These are phyloP conservation scores for Monascus purpureus DNA, from an alignment of 495 filamentous ascomycete species.

Conservation along the genomic window DNA sequence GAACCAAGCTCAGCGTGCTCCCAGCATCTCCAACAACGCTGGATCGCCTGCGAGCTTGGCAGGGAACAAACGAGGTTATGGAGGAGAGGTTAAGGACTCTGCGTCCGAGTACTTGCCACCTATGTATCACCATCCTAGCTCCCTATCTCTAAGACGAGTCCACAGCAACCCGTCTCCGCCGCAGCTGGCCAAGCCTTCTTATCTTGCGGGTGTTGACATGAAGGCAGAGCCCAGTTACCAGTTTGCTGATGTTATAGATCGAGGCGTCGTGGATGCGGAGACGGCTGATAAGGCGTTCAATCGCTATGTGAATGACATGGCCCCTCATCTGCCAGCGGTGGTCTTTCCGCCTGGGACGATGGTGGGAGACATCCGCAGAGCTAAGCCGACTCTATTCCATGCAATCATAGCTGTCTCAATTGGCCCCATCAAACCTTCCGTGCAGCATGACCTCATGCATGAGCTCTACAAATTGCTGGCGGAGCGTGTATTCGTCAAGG, in stretches of 20 bases:
- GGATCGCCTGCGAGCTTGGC: background rate
- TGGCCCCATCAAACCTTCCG: slow-evolving; percentile 41
- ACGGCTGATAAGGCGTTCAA: slow-evolving; percentile 51
- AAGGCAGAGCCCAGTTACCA: slow-evolving; percentile 12
- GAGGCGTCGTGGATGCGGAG: slow-evolving; percentile 47
- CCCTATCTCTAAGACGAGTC: slow-evolving; percentile 14
- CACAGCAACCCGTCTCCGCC: slow-evolving; percentile 4
- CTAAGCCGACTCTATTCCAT: slow-evolving; percentile 69
- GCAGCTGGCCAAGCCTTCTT: slow-evolving; percentile 7
- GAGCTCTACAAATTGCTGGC: slow-evolving; percentile 63
- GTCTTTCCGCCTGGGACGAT: slow-evolving; percentile 56
- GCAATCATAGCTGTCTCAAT: slow-evolving; percentile 60
- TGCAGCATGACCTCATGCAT: slow-evolving; percentile 47
- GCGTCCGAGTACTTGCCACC: slow-evolving; percentile 5
- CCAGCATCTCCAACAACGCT: background rate
- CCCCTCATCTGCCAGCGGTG: slow-evolving; percentile 60
- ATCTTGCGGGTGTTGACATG: slow-evolving; percentile 1
- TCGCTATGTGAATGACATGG: slow-evolving; percentile 56
- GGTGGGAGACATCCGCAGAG: slow-evolving; percentile 49
- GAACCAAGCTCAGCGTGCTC: slow-evolving; percentile 2
- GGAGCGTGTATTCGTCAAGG: slow-evolving; percentile 57
- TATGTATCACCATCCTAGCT: slow-evolving; percentile 9
- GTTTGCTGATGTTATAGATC: slow-evolving; percentile 56
- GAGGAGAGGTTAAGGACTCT: slow-evolving; percentile 10
- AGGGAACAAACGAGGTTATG: slow-evolving; percentile 13